Base-by-base conservation (phyloP, 2,329 filamentous ascomycete species). In the Sphaceloma murrayae region DNA sequence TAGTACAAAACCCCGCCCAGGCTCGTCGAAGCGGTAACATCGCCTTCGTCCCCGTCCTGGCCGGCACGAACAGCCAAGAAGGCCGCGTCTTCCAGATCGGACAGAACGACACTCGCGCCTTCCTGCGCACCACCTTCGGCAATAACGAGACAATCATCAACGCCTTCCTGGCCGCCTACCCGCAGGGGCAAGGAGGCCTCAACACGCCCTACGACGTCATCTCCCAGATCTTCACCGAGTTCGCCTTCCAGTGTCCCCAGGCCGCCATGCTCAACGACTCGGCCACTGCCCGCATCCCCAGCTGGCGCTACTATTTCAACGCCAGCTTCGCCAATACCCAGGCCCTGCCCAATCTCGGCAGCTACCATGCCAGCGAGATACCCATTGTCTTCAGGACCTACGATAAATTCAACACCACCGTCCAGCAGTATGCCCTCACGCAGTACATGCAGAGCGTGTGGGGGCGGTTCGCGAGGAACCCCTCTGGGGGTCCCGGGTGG, bases 261-360 rank as follows among this genome's bases (percentile, higher is more conserved):
- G 54, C 54, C 10, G 47, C 49, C 10, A 54, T 51, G 36, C 52
- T 58, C 26, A 58, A 59, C 39, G 57, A 52, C 27, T 53, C 55
- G 2, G 57, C 57, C 13, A 24, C 47, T 4, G 46, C 52, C 14
- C 56, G 56, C 10, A 57, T 60, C 34, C 56, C 59, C 1, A 51
- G 57, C 19, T 65, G 60, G 60, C 52, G 60, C 16, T 65, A 62
- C 51, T 58, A 58, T 43, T 64, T 58, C 54, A 64, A 62, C 43
- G 58, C 58, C 30, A 51, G 53, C 3, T 63, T 62, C 49, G 45
- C 53, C 9, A 62, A 62, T 47, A 54, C 51, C 3, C 56, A 60
- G 42, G 40, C 46, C 19, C 57, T 53, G 46, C 53, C 51, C 4
- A 51, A 47, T 13, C 45, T 58, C 5, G 61, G 61, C 14, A 59